Conservation (phyloP, 208 protist genomes). For the Acanthamoeba royreba region DNA sequence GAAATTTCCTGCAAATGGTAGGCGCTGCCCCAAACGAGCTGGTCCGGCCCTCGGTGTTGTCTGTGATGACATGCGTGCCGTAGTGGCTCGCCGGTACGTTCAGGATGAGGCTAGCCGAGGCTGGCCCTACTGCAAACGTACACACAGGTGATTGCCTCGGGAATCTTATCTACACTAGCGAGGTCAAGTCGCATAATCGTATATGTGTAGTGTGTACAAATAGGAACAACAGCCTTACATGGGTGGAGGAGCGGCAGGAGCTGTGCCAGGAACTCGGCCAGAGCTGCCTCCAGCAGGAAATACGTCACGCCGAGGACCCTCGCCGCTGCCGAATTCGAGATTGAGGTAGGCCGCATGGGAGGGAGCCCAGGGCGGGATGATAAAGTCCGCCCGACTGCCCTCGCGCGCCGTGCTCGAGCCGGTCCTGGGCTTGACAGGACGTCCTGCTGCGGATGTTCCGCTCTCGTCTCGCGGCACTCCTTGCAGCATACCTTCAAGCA, state of each 20-base stretch:
- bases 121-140: too few relatives aligned
- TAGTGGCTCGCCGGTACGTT: too few relatives aligned
- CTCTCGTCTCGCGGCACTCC: not conserved
- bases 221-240: not conserved
- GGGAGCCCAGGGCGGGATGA: constrained; percentile 5
- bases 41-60: too few relatives aligned
- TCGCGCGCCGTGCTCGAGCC: not conserved
- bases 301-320: not conserved
- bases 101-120: too few relatives aligned
- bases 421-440: not conserved
- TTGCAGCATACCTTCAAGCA: not conserved
- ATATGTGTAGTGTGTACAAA: too few relatives aligned
- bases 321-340: constrained; percentile 5
- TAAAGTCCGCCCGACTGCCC: not conserved
- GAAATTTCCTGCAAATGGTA: too few relatives aligned
- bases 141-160: too few relatives aligned
- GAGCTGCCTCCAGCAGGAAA: not conserved
- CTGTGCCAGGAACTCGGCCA: not conserved
- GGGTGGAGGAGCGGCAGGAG: not conserved
- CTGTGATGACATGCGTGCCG: too few relatives aligned
- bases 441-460: not conserved
- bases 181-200: too few relatives aligned
- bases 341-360: constrained; percentile 29
- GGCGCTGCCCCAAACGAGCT: too few relatives aligned
- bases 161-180: too few relatives aligned